phyloP scores from a whole-genome alignment of 306 rosid genomes.

The Geum urbanum region DNA sequence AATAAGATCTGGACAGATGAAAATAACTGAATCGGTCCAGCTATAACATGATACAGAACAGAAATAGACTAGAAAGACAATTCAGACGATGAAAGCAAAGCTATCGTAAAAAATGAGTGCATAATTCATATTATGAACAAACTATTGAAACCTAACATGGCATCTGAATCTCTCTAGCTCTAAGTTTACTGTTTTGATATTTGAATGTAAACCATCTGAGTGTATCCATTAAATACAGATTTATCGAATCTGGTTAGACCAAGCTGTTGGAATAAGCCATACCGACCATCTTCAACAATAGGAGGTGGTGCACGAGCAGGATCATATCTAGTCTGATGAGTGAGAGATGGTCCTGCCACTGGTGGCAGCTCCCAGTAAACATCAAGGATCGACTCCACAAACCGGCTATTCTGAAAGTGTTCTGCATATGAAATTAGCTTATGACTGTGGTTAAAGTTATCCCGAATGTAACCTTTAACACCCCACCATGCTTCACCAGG shows the following conservation, averaged over 20 bases:
- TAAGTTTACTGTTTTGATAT: constrained; percentile 58
- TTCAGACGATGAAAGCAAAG: constrained; percentile 8
- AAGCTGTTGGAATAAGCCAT: constrained; percentile 72
- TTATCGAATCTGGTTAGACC: constrained; percentile 65
- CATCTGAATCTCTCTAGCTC: constrained; percentile 31
- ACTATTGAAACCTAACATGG: constrained; percentile 26
- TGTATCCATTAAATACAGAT: constrained; percentile 93
- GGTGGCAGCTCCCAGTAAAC: constrained; percentile 99
- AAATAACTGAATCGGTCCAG: neutral
- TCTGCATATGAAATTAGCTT: constrained; percentile 53
- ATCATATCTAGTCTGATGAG: constrained; percentile 94
- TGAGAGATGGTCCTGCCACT: constrained; percentile 93
- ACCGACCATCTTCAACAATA: constrained; percentile 87
- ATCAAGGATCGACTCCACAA: constrained; percentile 81
- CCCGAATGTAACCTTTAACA: constrained; percentile 84
- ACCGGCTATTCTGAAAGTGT: constrained; percentile 86
- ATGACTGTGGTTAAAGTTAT: constrained; percentile 81
- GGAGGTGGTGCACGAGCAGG: constrained; percentile 87
- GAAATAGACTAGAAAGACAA: constrained; percentile 12
- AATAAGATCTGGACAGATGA: neutral
- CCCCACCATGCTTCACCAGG: constrained; percentile 97
- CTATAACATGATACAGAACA: constrained; percentile 3
- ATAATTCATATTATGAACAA: constrained; percentile 24
- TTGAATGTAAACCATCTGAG: constrained; percentile 95
- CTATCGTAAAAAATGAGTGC: constrained; percentile 18